A percentile compares a stretch with the other conserved stretches of the same genome.
Conservation (phyloP, 2,329 filamentous ascomycete species). For the Sporothrix variecibatus region DNA sequence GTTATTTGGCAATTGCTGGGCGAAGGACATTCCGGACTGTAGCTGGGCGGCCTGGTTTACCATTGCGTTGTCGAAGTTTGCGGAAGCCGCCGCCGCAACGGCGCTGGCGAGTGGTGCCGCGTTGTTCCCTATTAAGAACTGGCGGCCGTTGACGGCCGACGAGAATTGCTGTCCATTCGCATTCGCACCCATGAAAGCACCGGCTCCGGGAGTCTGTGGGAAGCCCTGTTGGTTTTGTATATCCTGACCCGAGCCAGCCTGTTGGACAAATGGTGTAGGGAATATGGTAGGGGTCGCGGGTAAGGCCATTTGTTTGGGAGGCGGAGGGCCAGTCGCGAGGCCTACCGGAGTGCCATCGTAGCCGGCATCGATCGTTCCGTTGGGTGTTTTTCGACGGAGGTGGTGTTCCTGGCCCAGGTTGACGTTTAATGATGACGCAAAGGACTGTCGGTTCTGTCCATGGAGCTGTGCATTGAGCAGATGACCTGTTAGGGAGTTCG, state of each 20-base stretch:
- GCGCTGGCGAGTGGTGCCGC: neutral
- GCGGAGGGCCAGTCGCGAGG: constrained; percentile 70
- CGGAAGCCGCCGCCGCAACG: constrained; percentile 27
- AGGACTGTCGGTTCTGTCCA: constrained; percentile 20
- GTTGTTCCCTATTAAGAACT: neutral
- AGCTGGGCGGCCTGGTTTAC: constrained; percentile 18
- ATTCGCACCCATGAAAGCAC: neutral
- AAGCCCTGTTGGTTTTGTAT: constrained; percentile 5
- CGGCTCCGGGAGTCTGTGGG: neutral
- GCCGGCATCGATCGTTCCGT: constrained; percentile 86
- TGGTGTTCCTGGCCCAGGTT: constrained; percentile 65
- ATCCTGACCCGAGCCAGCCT: neutral
- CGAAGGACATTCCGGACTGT: neutral
- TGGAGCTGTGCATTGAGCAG: constrained; percentile 33
- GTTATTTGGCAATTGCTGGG: constrained; percentile 10
- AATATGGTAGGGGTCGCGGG: constrained; percentile 52
- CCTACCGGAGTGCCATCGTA: constrained; percentile 84
- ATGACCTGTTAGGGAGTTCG: constrained; percentile 30
- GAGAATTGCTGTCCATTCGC: neutral
- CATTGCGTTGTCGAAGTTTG: constrained; percentile 8
- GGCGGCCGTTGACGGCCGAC: neutral
- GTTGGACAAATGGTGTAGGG: constrained; percentile 37
- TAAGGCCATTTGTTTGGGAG: constrained; percentile 80
- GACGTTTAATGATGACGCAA: constrained; percentile 21
- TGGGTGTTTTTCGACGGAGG: constrained; percentile 87